Conservation (phyloP, 2,329 filamentous ascomycete species). For the Fusarium sp. region DNA sequence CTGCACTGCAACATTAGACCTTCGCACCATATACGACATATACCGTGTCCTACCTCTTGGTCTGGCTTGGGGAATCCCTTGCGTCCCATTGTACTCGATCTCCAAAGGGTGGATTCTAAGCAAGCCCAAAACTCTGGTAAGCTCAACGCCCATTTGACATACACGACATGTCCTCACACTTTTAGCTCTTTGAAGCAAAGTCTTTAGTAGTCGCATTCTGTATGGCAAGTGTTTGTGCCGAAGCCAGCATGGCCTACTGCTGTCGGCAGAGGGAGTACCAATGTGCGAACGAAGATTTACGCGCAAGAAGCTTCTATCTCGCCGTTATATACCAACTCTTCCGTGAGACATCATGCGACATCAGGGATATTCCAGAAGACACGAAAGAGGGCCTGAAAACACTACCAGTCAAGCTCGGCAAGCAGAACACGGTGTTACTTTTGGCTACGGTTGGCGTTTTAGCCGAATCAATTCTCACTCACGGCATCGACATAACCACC, state of each 20-base stretch:
- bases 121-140: conserved; percentile 17
- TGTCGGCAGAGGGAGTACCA: neutral
- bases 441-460: neutral
- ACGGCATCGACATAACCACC: neutral
- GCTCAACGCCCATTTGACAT: neutral
- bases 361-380: conserved; percentile 11
- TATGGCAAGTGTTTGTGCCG: conserved; percentile 13
- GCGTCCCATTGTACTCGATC: neutral
- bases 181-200: conserved; percentile 12
- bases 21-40: conserved; percentile 12
- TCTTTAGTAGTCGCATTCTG: conserved; percentile 13
- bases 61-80: conserved; percentile 18
- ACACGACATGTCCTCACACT: accelerated
- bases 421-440: conserved; percentile 1
- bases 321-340: conserved; percentile 15
- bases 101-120: neutral
- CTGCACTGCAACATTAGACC: neutral
- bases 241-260: conserved; percentile 10
- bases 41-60: conserved; percentile 16
- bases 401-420: conserved; percentile 14
- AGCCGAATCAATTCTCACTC: conserved; percentile 1
- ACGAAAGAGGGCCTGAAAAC: conserved; percentile 8
- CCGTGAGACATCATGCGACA: conserved; percentile 15
- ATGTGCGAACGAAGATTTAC: neutral
- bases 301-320: conserved; percentile 3